Evolutionary conservation across 495 filamentous ascomycete genomes (phyloP), one percentile per base, ranked within the genome.

Genomic region (Hapsidospora chrysogenum): DNA sequence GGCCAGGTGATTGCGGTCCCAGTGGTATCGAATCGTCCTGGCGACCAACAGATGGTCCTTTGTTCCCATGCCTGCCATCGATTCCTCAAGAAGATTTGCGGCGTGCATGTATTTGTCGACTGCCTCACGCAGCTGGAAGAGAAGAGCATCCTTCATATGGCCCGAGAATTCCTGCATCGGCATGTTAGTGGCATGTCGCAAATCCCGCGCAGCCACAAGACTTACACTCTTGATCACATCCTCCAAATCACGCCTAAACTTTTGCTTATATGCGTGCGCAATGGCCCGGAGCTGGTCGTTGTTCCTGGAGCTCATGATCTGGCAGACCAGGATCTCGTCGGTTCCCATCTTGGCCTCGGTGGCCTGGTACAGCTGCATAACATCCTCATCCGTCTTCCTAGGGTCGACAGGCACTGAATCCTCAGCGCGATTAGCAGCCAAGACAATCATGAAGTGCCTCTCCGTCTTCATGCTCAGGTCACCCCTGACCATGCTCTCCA

Each of bases 391-490:
- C 36, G 83, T 65, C 19, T 74, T 56, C 33, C 78, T 70, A 36
- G 78, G 74, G 37, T 75, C 60, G 8, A 87, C 58, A 2, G 80
- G 81, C 0, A 70, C 64, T 13, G 66, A 67, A 35, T 94, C 87
- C 44, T 94, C 86, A 35, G 72, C 64, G 13, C 83, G 70, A 16
- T 54, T 64, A 0, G 73, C 84, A 6, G 66, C 66, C 16, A 93
- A 58, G 15, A 92, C 73, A 52, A 80, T 76, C 46, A 73, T 52
- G 61, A 89, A 96, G 37, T 93, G 68, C 15, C 68, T 61, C 46
- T 80, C 71, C 1, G 87, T 96, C 59, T 92, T 85, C 49, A 78
- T 70, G 35, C 77, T 85, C 10, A 95, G 59, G 43, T 95, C 87
- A 16, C 62, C 69, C 32, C 70, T 68, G 38, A 96, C 74, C 39